Evolutionary conservation across 352 stramenopile species (phyloP).

Genomic region (Pythium utonaiense): DNA sequence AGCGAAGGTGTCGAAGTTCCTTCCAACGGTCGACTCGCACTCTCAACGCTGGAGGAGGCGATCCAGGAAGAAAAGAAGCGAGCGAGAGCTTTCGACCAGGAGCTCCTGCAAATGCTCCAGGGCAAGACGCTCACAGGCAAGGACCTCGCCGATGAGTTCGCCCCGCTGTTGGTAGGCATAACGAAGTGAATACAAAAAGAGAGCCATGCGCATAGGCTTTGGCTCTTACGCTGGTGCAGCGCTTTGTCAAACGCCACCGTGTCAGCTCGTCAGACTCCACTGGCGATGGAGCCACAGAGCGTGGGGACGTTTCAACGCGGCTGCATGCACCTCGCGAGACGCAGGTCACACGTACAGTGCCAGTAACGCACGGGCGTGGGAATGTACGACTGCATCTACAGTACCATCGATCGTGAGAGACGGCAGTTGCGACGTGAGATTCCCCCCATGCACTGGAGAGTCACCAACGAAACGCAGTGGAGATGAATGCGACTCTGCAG

Average conservation of each 20-base stretch:
- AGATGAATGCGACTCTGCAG: no score
- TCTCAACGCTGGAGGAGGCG: constrained; percentile 14
- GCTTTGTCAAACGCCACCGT: not conserved
- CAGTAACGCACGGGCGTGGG: not conserved
- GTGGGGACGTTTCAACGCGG: not conserved
- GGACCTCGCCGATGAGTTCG: constrained; percentile 44
- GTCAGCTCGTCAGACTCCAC: not conserved
- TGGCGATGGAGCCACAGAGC: not conserved
- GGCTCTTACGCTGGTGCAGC: no score
- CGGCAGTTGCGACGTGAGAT: not conserved
- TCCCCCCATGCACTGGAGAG: not conserved
- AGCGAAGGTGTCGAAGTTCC: not conserved
- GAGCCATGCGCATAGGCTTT: no score
- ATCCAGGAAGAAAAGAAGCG: constrained; percentile 40
- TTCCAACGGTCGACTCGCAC: constrained; percentile 7
- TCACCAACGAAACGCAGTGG: not conserved
- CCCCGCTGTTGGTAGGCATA: constrained; percentile 12
- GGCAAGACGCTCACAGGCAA: constrained; percentile 53
- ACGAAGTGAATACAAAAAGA: not conserved
- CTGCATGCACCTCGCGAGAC: not conserved
- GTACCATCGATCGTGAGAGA: not conserved
- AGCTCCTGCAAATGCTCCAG: constrained; percentile 57
- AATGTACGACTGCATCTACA: not conserved
- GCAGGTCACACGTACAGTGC: no score
- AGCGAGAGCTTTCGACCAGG: constrained; percentile 40